phyloP scores from a whole-genome alignment of 371 early-diverging fungal genomes.

The Mortierella polycephala region DNA sequence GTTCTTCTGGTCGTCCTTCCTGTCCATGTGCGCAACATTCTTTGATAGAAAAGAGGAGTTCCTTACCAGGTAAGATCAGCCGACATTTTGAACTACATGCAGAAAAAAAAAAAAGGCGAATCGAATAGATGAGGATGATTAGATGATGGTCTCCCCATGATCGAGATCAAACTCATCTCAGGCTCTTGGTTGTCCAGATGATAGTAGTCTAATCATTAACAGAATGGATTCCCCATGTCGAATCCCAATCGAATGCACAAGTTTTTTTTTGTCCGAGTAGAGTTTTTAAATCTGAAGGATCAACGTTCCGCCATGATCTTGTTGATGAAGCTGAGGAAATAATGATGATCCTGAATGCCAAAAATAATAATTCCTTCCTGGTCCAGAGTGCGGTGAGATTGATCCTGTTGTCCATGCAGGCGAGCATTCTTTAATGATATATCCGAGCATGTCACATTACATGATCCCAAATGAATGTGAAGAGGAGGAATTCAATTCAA shows the following conservation, averaged over 20 bases:
- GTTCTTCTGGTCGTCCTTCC: no score
- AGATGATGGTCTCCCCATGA: slow-evolving; percentile 46
- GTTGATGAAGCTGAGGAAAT: no score
- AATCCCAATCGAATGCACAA: not conserved
- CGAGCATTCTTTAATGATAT: slow-evolving; percentile 6
- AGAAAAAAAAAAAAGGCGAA: slow-evolving; percentile 1
- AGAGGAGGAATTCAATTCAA: slow-evolving; percentile 40
- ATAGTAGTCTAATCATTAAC: no score
- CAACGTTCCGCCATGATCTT: no score
- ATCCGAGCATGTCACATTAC: slow-evolving; percentile 21
- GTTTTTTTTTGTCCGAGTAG: no score
- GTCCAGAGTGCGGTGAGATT: not conserved
- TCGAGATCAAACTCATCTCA: not conserved
- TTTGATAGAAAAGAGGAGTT: no score
- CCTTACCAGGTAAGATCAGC: slow-evolving; percentile 55
- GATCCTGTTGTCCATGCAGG: not conserved
- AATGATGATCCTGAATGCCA: no score
- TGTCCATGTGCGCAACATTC: no score
- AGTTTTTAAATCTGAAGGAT: no score
- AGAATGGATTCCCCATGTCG: not conserved
- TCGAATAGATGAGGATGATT: slow-evolving; percentile 21
- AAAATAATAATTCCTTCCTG: no score
- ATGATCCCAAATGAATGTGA: slow-evolving; percentile 52
- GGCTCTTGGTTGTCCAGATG: not conserved
- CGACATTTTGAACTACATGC: slow-evolving; percentile 45